A percentile compares a stretch with the other conserved stretches of the same genome.
Conservation (phyloP, 495 filamentous ascomycete genomes). For the Aspergillus affinis region DNA sequence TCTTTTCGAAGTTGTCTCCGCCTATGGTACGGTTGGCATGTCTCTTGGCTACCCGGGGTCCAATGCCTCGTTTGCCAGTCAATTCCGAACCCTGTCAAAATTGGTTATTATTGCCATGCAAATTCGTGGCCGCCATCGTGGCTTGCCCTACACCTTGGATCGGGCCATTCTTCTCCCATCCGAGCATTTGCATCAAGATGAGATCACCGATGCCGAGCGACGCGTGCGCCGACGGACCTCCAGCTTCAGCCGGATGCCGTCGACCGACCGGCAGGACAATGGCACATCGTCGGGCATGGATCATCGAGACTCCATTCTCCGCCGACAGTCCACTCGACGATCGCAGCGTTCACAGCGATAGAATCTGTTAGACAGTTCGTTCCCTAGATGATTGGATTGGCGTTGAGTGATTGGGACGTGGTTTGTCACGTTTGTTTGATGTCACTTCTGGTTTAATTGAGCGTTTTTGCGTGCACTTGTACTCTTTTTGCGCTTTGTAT, state of each 20-base stretch:
- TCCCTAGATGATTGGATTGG: neutral
- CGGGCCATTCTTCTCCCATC: slow-evolving; percentile 83
- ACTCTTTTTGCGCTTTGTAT: neutral
- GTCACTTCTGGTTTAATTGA: neutral
- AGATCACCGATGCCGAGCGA: slow-evolving; percentile 58
- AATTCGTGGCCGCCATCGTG: slow-evolving; percentile 87
- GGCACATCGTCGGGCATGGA: neutral
- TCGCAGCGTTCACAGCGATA: slow-evolving; percentile 4
- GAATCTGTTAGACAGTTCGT: neutral
- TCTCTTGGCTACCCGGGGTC: slow-evolving; percentile 74
- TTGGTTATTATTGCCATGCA: slow-evolving; percentile 93
- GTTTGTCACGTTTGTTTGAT: neutral
- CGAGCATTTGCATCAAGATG: slow-evolving; percentile 70
- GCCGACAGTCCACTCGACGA: slow-evolving; percentile 3
- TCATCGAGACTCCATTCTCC: neutral
- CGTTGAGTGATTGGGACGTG: neutral
- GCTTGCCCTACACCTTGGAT: slow-evolving; percentile 87
- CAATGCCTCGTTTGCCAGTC: slow-evolving; percentile 75
- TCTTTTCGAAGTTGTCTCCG: slow-evolving; percentile 87
- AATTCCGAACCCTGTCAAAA: slow-evolving; percentile 81
- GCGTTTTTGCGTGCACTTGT: neutral
- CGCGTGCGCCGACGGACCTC: slow-evolving; percentile 56
- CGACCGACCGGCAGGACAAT: slow-evolving; percentile 24
- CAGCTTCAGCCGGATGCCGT: slow-evolving; percentile 44
- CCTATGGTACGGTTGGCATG: slow-evolving; percentile 93